Evolutionary conservation across 208 protist species (phyloP).

Genomic region (Porcisia hertigi): DNA sequence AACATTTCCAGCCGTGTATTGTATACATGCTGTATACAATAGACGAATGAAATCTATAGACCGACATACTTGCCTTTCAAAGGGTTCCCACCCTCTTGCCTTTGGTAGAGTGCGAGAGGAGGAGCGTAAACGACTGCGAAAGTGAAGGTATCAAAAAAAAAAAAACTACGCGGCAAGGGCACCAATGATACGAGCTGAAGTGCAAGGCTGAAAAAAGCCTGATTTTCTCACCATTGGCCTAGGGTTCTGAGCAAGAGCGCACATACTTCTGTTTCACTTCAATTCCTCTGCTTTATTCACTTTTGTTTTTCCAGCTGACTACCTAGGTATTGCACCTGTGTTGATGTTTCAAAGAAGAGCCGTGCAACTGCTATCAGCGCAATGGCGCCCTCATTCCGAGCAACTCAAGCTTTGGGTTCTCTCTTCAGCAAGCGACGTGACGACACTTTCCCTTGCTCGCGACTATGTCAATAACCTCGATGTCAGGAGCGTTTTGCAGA

Average conservation of each 20-base stretch:
- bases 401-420: conserved; percentile 66
- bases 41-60: neutral
- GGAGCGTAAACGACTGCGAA: neutral
- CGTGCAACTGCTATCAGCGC: conserved; percentile 17
- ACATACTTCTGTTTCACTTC: neutral
- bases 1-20: neutral
- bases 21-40: neutral
- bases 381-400: conserved; percentile 68
- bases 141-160: neutral
- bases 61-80: neutral
- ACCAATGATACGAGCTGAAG: neutral
- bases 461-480: conserved; percentile 30
- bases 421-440: conserved; percentile 28
- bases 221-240: neutral
- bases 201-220: neutral
- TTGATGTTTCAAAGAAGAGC: conserved; percentile 10
- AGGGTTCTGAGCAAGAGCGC: neutral
- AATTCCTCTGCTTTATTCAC: neutral
- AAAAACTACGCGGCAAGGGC: neutral
- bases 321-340: neutral
- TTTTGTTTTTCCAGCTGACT: neutral
- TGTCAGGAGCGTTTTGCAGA: conserved; percentile 17
- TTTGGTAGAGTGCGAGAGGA: neutral
- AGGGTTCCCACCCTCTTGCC: neutral
- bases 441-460: conserved; percentile 18